Conservation (phyloP, 2,329 filamentous ascomycete genomes). For the Rhinocladiella mackenziei region DNA sequence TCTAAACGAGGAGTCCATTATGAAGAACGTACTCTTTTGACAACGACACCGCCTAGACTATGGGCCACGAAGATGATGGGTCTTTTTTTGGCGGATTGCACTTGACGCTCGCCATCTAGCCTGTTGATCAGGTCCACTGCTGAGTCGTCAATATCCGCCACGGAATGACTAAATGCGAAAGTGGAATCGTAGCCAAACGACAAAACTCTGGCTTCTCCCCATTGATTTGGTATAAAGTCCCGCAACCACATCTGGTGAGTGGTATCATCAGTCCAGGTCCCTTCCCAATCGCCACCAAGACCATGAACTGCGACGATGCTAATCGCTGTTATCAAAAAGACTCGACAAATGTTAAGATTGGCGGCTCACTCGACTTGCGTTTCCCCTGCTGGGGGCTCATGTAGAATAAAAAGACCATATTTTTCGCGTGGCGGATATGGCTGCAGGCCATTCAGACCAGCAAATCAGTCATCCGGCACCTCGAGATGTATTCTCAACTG, state of each 20-base stretch:
- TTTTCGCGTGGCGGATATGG: too few species aligned
- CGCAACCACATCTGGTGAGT: conserved; percentile 11
- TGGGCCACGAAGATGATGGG: conserved; percentile 33
- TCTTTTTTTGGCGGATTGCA: conserved; percentile 5
- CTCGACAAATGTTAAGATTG: too few species aligned
- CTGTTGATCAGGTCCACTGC: conserved; percentile 5
- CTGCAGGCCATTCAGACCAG: too few species aligned
- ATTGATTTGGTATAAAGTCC: conserved; percentile 17
- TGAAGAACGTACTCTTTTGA: conserved; percentile 21
- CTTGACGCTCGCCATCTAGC: conserved; percentile 4
- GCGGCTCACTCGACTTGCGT: too few species aligned
- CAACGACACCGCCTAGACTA: conserved; percentile 32
- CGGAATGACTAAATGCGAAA: conserved; percentile 4
- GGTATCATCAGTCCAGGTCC: conserved; percentile 34
- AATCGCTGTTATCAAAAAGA: too few species aligned
- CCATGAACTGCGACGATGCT: conserved; percentile 40
- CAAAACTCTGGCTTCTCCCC: conserved; percentile 22
- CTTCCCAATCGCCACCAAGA: conserved; percentile 34
- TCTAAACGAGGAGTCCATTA: background rate
- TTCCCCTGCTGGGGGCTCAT: too few species aligned
- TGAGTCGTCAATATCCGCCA: conserved; percentile 7
- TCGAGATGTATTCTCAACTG: too few species aligned
- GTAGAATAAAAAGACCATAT: too few species aligned
- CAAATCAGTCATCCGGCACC: too few species aligned
- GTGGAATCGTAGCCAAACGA: conserved; percentile 32